Conservation (phyloP, 2,329 filamentous ascomycete genomes). For the Xylaria sp. region DNA sequence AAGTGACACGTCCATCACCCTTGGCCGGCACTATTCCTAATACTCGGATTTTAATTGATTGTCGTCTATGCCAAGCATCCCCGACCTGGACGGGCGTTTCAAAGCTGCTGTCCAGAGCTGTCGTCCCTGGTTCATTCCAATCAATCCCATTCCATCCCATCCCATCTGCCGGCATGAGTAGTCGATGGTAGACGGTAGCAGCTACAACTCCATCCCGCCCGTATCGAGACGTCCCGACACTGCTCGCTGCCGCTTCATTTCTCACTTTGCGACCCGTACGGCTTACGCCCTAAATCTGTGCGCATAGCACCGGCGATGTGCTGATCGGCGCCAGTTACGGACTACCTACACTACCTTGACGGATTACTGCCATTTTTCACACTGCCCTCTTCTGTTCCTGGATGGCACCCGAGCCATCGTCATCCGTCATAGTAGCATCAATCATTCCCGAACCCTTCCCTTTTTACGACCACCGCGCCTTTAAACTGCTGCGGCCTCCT, state of each 20-base stretch:
- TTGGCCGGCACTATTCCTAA: conserved; percentile 27
- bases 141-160: not conserved
- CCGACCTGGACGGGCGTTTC: conserved; percentile 5
- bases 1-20: conserved; percentile 33
- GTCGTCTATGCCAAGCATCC: conserved; percentile 12
- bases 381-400: not conserved
- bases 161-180: not conserved
- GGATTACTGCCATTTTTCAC: not conserved
- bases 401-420: not conserved
- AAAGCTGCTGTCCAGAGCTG: not conserved
- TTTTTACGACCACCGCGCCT: not conserved
- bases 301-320: not conserved
- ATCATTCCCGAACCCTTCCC: not conserved
- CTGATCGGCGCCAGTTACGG: not conserved
- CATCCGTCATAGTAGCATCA: not conserved
- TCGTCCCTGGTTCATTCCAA: not conserved
- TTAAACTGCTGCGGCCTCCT: no score
- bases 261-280: not conserved
- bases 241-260: not conserved
- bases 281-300: not conserved
- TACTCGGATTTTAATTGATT: conserved; percentile 33
- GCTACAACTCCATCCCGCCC: not conserved
- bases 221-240: not conserved
- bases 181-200: not conserved
- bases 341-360: no score